These are phyloP conservation scores for Leccinum solheimii DNA, from an alignment of 1,284 basidiomycete species.

Conservation along the genomic window DNA sequence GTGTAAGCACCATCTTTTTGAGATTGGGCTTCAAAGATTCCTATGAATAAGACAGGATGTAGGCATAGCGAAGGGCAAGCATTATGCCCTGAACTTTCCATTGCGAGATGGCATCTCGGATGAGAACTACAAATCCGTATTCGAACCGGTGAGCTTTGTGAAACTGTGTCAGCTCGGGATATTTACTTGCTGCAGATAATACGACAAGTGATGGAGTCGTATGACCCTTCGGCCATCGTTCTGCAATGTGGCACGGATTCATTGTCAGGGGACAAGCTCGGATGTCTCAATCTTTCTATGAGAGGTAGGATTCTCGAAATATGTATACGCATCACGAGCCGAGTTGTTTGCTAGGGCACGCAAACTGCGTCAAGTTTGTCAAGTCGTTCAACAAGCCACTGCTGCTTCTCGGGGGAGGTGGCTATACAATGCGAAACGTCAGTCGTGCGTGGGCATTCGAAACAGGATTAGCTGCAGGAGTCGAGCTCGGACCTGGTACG, in stretches of 20 bases:
- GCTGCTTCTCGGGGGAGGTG: conserved; percentile 92
- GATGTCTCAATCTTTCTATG: conserved; percentile 97
- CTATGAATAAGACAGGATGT: conserved; percentile 61
- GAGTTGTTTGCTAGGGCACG: conserved; percentile 67
- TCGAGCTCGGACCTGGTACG: conserved; percentile 83
- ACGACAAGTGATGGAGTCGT: conserved; percentile 92
- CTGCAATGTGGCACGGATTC: conserved; percentile 99
- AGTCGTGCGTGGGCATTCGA: conserved; percentile 98
- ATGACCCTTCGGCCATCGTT: conserved; percentile 94
- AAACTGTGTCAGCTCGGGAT: background rate
- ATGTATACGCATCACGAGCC: background rate
- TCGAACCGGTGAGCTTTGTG: conserved; percentile 77
- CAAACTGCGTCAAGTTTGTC: conserved; percentile 96
- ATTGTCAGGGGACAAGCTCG: conserved; percentile 93
- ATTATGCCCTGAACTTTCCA: conserved; percentile 95
- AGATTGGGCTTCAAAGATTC: background rate
- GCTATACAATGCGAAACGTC: conserved; percentile 98
- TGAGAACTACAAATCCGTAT: conserved; percentile 93
- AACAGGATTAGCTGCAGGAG: conserved; percentile 94
- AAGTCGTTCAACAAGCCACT: conserved; percentile 95
- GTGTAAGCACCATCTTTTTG: conserved; percentile 51
- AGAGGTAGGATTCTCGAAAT: conserved; percentile 52
- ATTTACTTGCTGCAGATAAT: conserved; percentile 71
- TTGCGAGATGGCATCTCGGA: conserved; percentile 95
- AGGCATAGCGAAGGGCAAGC: conserved; percentile 90